Conservation (phyloP, 306 rosid species). For the Phaseolus lunatus region DNA sequence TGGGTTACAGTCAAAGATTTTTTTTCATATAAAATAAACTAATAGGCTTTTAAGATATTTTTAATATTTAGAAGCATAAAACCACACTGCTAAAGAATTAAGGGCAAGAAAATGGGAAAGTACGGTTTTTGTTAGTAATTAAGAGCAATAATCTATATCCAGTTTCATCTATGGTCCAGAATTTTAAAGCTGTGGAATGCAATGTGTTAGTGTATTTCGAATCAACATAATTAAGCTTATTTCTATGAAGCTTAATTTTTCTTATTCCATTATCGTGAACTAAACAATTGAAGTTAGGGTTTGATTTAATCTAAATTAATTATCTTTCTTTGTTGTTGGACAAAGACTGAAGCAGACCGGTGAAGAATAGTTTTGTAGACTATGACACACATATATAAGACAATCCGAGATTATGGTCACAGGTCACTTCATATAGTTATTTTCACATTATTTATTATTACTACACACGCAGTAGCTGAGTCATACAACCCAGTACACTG, state of each 20-base stretch:
- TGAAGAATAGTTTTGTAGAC: background rate
- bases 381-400: background rate
- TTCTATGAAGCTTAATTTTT: background rate
- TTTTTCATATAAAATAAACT: background rate
- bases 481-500: background rate
- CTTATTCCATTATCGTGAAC: background rate
- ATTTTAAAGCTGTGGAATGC: too few relatives aligned
- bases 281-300: background rate
- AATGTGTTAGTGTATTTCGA: too few relatives aligned
- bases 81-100: background rate
- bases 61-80: background rate
- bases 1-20: background rate
- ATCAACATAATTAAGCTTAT: too few relatives aligned
- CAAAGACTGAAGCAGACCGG: background rate
- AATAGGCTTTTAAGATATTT: background rate
- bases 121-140: background rate
- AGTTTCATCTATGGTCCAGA: too few relatives aligned
- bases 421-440: conserved; percentile 2
- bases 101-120: background rate
- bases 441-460: background rate
- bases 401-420: background rate
- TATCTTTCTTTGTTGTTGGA: background rate
- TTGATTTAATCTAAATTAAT: background rate
- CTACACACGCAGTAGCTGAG: background rate
- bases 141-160: too few relatives aligned